Percentiles rank a stretch among this genome's conserved stretches.
Conservation (phyloP, 1,284 basidiomycete species). For the Ceratobasidium sp. region DNA sequence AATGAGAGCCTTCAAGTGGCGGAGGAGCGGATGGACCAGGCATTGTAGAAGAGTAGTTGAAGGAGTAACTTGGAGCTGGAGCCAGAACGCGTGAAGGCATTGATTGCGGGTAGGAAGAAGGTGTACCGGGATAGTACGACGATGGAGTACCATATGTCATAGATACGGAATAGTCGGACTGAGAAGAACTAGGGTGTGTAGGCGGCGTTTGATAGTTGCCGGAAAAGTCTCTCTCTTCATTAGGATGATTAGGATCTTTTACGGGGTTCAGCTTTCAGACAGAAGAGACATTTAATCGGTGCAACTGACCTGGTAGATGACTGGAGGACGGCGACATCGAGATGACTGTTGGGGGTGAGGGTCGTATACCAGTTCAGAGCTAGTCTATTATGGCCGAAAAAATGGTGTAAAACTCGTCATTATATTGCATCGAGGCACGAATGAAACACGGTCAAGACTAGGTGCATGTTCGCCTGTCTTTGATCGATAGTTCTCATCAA, state of each 20-base stretch:
- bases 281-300: background rate
- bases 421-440: slow-evolving; percentile 12
- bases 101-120: slow-evolving; percentile 17
- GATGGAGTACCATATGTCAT: slow-evolving; percentile 14
- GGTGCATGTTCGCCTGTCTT: slow-evolving; percentile 29
- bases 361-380: slow-evolving; percentile 10
- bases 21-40: slow-evolving; percentile 2
- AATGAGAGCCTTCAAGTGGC: background rate
- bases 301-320: slow-evolving; percentile 27
- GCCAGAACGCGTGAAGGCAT: slow-evolving; percentile 13
- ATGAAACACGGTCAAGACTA: slow-evolving; percentile 34
- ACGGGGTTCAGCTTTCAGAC: slow-evolving; percentile 34
- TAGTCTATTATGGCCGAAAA: slow-evolving; percentile 33
- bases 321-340: slow-evolving; percentile 31
- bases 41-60: slow-evolving; percentile 16
- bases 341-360: slow-evolving; percentile 25
- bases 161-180: slow-evolving; percentile 3
- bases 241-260: slow-evolving; percentile 10
- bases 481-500: slow-evolving; percentile 36
- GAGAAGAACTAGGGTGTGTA: slow-evolving; percentile 3
- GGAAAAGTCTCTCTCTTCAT: slow-evolving; percentile 19
- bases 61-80: slow-evolving; percentile 16
- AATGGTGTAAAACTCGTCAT: slow-evolving; percentile 12
- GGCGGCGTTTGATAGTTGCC: slow-evolving; percentile 9
- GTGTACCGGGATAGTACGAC: background rate